These are phyloP conservation scores for Nepenthes gracilis DNA, from an alignment of 148 eudicot species.

Conservation along the genomic window DNA sequence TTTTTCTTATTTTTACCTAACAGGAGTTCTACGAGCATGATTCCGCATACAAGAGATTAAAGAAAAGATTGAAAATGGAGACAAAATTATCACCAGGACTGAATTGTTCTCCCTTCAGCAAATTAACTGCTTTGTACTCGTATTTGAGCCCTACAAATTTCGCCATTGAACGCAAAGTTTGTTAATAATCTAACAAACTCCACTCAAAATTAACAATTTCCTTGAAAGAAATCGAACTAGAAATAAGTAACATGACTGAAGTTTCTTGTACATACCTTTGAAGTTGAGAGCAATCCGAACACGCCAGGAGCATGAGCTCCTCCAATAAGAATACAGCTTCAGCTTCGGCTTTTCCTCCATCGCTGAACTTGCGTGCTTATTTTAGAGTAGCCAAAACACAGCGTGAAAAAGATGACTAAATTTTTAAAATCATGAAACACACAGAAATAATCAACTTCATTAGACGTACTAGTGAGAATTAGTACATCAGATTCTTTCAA, in stretches of 20 bases:
- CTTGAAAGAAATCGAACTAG: background rate
- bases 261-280: constrained; percentile 37
- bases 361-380: background rate
- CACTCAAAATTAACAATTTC: background rate
- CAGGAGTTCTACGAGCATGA: no score
- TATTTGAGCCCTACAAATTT: constrained; percentile 48
- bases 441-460: no score
- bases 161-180: background rate
- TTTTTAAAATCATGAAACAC: no score
- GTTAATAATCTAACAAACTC: background rate
- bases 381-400: no score
- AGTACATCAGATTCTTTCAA: no score
- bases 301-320: constrained; percentile 79
- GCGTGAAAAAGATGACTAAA: no score
- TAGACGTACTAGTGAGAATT: no score
- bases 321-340: constrained; percentile 62
- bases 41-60: no score
- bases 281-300: constrained; percentile 82
- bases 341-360: constrained; percentile 38
- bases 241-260: background rate
- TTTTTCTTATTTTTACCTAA: no score
- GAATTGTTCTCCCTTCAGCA: constrained; percentile 60
- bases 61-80: no score
- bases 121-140: constrained; percentile 71
- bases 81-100: constrained; percentile 33